Conservation (phyloP, 768 basidiomycete genomes). For the Russula virescens region DNA sequence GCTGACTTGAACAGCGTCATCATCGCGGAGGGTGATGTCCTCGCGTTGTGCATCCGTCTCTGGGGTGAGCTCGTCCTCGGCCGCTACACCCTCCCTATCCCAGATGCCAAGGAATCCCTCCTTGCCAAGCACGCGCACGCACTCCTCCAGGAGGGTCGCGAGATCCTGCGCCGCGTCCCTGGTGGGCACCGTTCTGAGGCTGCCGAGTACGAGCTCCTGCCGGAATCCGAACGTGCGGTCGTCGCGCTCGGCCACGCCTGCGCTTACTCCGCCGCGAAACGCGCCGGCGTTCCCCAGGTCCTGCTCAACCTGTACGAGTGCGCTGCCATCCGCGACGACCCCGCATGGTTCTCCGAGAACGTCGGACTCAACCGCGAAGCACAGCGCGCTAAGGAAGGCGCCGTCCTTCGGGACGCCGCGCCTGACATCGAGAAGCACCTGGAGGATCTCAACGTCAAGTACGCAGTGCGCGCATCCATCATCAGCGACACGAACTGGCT, state of each 20-base stretch:
- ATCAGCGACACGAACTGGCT: constrained; percentile 15
- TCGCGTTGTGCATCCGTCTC: constrained; percentile 26
- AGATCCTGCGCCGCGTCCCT: neutral
- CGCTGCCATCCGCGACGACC: constrained; percentile 18
- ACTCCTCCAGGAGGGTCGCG: constrained; percentile 4
- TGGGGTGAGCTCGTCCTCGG: constrained; percentile 23
- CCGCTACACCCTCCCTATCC: constrained; percentile 20
- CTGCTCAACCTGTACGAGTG: constrained; percentile 23
- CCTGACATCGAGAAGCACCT: constrained; percentile 18
- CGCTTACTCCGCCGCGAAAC: constrained; percentile 21
- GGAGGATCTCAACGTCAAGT: constrained; percentile 13
- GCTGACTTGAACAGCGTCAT: constrained; percentile 7
- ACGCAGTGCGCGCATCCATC: constrained; percentile 23
- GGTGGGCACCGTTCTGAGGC: constrained; percentile 16
- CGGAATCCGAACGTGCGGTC: constrained; percentile 22
- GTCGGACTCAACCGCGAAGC: constrained; percentile 8
- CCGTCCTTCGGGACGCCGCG: constrained; percentile 8
- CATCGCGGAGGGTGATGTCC: constrained; percentile 28
- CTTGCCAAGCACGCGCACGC: constrained; percentile 17
- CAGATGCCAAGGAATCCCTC: constrained; percentile 10
- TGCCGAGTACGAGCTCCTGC: constrained; percentile 22
- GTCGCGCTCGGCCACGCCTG: constrained; percentile 21
- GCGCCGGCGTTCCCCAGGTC: constrained; percentile 14
- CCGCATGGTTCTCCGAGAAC: constrained; percentile 23
- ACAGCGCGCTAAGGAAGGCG: constrained; percentile 12